Evolutionary conservation across 306 rosid genomes (phyloP).

Genomic region (Quillaja saponaria): DNA sequence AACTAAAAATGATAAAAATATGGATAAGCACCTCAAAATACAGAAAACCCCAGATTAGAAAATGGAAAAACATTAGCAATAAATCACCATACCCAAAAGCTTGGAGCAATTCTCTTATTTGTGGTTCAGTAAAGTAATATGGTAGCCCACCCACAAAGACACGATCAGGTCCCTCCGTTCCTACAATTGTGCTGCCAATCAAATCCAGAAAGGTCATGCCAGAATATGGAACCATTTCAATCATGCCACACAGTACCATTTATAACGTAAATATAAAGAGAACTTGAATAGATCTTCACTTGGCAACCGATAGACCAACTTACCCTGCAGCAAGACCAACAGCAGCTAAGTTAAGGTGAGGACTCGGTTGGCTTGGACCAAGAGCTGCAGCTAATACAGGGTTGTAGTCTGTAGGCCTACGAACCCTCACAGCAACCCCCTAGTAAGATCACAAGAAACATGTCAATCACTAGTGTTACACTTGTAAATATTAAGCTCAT

Average conservation of each 20-base stretch:
- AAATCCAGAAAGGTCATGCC: slow-evolving; percentile 34
- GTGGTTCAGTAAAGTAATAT: slow-evolving; percentile 74
- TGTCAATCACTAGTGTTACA: slow-evolving; percentile 14
- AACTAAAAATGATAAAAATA: slow-evolving; percentile 3
- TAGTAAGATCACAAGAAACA: slow-evolving; percentile 35
- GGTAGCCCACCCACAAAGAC: slow-evolving; percentile 86
- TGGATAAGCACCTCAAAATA: slow-evolving; percentile 11
- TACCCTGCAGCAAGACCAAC: slow-evolving; percentile 71
- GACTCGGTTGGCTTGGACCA: slow-evolving; percentile 83
- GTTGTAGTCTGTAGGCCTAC: slow-evolving; percentile 84
- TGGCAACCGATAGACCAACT: neutral
- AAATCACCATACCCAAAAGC: slow-evolving; percentile 62
- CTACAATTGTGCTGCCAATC: slow-evolving; percentile 53
- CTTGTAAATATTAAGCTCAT: neutral
- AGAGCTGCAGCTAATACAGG: slow-evolving; percentile 76
- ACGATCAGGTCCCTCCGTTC: slow-evolving; percentile 80
- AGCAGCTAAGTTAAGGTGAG: slow-evolving; percentile 71
- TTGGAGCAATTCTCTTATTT: slow-evolving; percentile 69
- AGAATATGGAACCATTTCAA: slow-evolving; percentile 12
- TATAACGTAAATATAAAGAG: slow-evolving; percentile 12
- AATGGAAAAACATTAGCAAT: neutral
- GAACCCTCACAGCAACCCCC: slow-evolving; percentile 87
- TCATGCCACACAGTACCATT: neutral
- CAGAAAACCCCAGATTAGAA: neutral
- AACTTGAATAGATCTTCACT: neutral